Evolutionary conservation across 176 grass and related monocot genomes (phyloP).

Genomic region (Aegilops speltoides): DNA sequence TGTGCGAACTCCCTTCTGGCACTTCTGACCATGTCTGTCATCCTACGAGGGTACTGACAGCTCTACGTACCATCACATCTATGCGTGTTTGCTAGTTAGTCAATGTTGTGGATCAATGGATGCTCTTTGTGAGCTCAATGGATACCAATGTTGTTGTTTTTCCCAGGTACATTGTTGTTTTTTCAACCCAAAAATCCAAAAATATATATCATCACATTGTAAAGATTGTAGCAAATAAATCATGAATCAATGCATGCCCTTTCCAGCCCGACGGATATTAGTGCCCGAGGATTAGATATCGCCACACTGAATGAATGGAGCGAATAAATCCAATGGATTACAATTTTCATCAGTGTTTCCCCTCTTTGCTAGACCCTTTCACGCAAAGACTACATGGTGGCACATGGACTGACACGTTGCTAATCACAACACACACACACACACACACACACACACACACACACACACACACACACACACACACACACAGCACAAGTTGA

Average conservation of each 20-base stretch:
- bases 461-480: no score
- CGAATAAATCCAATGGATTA: not conserved
- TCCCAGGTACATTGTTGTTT: not conserved
- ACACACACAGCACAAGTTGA: not conserved
- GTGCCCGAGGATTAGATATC: not conserved
- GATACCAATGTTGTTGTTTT: not conserved
- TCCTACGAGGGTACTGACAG: no score
- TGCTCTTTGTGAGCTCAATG: not conserved
- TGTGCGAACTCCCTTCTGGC: no score
- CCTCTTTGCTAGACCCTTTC: no score
- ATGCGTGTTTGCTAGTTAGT: no score
- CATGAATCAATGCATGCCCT: not conserved
- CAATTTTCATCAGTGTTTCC: not conserved
- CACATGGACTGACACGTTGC: no score
- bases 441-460: no score
- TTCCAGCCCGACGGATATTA: not conserved
- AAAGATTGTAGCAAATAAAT: not conserved
- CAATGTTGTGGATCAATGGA: no score
- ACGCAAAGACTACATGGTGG: no score
- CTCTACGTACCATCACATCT: no score
- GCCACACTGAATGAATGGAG: not conserved
- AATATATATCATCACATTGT: not conserved
- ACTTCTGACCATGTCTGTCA: no score
- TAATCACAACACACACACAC: no score
- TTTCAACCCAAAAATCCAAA: not conserved